Evolutionary conservation across 139 green algal species (phyloP), one percentile per base, ranked within the genome.

Genomic region (Auxenochlorella pyrenoidosa): DNA sequence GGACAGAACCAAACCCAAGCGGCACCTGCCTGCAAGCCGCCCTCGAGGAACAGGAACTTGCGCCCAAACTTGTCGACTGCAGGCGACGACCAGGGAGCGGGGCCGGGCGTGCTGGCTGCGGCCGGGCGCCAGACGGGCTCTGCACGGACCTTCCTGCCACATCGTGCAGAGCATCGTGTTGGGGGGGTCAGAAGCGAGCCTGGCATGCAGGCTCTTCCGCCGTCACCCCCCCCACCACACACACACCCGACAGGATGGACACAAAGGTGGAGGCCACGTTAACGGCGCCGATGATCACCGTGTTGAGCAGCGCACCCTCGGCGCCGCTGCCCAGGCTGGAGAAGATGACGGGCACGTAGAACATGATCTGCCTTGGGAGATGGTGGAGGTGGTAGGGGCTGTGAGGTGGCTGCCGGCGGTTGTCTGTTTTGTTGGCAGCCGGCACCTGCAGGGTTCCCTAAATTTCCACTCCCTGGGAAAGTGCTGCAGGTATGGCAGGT

Each of bases 241-340:
- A 70, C 60, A 6, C 47, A 54, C 47, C 47, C 47, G 86, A 60
- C 1, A 92, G 76, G 59, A 94, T 90, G 75, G 91, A 87, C 1
- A 94, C 85, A 72, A 94, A 75, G 18, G 92, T 94, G 28, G 92
- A 36, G 5, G 89, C 44, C 28, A 94, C 87, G 83, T 94, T 95
- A 32, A 95, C 87, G 40, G 68, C 91, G 34, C 73, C 75, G 28
- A 94, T 92, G 85, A 95, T 95, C 24, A 95, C 88, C 16, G 93
- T 89, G 60, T 92, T 90, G 13, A 94, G 86, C 26, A 95, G 93
- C 22, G 93, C 47, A 34, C 90, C 79, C 34, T 30, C 34, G 18
- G 54, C 28, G 54, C 79, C 79, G 36, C 24, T 58, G 79, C 79
- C 92, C 65, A 94, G 76, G 38, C 84, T 87, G 26, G 87, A 51